Evolutionary conservation across 192 early-diverging fungal genomes (phyloP), one percentile per base, ranked within the genome.

Genomic region (Coemansia umbellata): DNA sequence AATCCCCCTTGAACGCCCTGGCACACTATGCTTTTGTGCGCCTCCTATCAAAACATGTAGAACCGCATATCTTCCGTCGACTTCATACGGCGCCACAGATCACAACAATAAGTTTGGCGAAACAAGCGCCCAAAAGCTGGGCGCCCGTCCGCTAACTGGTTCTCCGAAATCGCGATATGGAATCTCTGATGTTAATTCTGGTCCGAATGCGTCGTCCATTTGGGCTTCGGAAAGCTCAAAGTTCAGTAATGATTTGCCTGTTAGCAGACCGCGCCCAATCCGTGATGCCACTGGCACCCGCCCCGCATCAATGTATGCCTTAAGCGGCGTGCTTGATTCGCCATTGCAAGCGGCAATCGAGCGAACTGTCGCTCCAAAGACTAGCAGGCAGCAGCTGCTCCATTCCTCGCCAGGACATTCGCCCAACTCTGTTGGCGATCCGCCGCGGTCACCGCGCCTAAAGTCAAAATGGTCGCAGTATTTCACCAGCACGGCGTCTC

Each of bases 381-480:
- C 23, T 18, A 45, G 53, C 53, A 50, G 37, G 11, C 45, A 23
- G 23, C 53, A 64, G 26, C 35, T 55, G 19, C 33, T 49, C 31
- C 22, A 24, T 10, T 47, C 40, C 8, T 31, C 52, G 23, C 5
- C 50, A 8, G 47, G 40, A 8, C 30, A 47, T 3, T 49, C 43
- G 37, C 36, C 51, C 3, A n/a, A 47, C 21, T 19, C 42, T 28
- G 58, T 39, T 32, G 58, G 30, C 37, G 47, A 54, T 14, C 43
- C 23, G 8, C 43, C 15, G 43, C 43, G n/a, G 18, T 26, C 36
- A 24, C 54, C 52, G 10, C 14, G 31, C 37, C 40, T 71, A 8
- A 52, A 44, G 39, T 63, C 69, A 10, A 65, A 63, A 44, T 74
- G 71, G 71, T 64, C 71, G 35, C 71, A 74, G 56, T 74, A 74